Evolutionary conservation across 139 green algal species (phyloP).

Genomic region (Zygnema circumcarinatum): DNA sequence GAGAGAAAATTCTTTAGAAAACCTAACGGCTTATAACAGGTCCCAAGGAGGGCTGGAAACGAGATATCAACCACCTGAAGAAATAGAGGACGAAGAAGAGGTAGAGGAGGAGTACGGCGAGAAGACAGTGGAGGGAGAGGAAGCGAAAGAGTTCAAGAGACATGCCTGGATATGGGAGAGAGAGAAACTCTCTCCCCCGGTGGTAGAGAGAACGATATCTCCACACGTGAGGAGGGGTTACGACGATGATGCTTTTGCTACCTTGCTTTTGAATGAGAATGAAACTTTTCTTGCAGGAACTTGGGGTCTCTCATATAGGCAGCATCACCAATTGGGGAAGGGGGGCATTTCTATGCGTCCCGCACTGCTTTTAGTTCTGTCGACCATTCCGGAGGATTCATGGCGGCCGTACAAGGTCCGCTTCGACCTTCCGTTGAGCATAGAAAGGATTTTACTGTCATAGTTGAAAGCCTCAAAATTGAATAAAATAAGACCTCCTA

Average conservation of each 20-base stretch:
- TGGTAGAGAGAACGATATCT: not conserved
- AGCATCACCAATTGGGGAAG: not conserved
- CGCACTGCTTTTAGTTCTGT: not conserved
- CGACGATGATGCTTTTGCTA: not conserved
- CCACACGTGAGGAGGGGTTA: not conserved
- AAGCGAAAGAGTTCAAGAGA: not conserved
- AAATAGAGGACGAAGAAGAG: not conserved
- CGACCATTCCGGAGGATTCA: not conserved
- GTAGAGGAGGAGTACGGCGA: not conserved
- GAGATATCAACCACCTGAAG: not conserved
- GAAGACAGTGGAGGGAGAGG: not conserved
- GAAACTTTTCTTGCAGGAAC: not conserved
- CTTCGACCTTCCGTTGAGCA: too few species aligned
- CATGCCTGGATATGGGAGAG: not conserved
- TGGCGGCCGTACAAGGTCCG: not conserved
- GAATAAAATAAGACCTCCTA: too few species aligned
- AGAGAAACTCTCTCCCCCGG: not conserved
- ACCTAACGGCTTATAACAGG: not conserved
- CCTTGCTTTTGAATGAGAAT: not conserved
- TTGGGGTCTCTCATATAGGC: not conserved
- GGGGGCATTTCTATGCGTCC: not conserved
- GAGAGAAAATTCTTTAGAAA: not conserved
- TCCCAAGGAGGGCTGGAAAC: not conserved
- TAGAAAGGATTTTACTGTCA: constrained; percentile 19
- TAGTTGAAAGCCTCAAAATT: too few species aligned